Evolutionary conservation across 768 basidiomycete species (phyloP), one percentile per base, ranked within the genome.

Genomic region (Brasilioporus rufonigricans): DNA sequence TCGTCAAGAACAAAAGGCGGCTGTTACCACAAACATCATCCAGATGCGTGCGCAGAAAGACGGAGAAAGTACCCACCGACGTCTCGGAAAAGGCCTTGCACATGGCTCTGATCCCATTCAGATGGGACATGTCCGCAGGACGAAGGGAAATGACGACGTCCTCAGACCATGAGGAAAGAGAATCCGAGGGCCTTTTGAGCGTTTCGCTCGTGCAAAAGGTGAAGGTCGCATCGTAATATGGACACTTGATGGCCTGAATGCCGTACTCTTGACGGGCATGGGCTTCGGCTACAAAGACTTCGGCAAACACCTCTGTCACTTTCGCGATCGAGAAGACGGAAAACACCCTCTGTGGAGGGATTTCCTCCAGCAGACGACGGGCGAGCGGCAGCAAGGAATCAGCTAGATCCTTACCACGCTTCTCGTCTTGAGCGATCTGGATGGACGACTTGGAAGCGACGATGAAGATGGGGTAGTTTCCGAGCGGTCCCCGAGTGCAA

Each of bases 171-270:
- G 44, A 43, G 9, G 39, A 19, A 1, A 32, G n/a, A 9, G 43
- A 10, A 4, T 21, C 9, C 10, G 53, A 23, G 5, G 49, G 59
- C 6, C 59, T 56, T 2, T 58, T 55, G 27, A 84, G 58, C 2
- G 81, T 78, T 2, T 66, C 44, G 10, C 40, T 55, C 0, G 84
- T 86, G 64, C 84, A 85, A 56, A 74, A 80, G 8, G 80, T 74
- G 48, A 87, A 76, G 18, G 74, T 80, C 1, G 87, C 83, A 26
- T 78, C 77, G 55, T 91, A 91, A 59, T 88, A 90, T 0, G 83
- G 80, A 0, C 52, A 31, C 36, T 73, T 60, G 40, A 65, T 48
- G 1, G 55, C 51, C 19, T 82, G 47, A 1, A 66, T 57, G 32
- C 21, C 55, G 13, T 35, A 6, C 8, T 27, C 9, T 10, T 39